Base-by-base conservation (phyloP, 805 yeast genomes). In the Metschnikowia reukaufii region DNA sequence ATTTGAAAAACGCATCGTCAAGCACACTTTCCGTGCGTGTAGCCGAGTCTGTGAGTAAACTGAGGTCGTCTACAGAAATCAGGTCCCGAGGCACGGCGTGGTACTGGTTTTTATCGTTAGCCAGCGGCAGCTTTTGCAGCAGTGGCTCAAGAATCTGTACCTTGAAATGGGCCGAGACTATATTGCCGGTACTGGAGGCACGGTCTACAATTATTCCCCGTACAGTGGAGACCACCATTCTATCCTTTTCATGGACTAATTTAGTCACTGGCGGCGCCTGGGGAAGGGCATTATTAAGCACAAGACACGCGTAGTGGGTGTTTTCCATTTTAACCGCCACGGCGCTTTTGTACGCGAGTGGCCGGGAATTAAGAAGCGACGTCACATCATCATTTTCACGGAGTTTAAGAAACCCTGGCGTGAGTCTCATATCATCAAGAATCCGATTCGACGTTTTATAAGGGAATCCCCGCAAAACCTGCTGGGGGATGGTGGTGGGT, bases 391-490 rank as follows among this genome's bases (percentile, higher is more conserved):
- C 17, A 9, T 32, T 29, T 7, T 23, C 30, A 35, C 38, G 49
- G 16, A 21, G 15, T 18, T 37, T 38, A 7, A 41, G 32, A 21
- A 49, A 51, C 21, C 59, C 58, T 9, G 61, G 54, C 9, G 63
- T 51, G 44, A 50, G 52, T 41, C 51, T 67, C 25, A 86, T 59
- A 57, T 86, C 92, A 60, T 84, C 89, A 18, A 85, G 55, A 17
- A 86, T 69, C 45, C 92, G 68, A 56, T 86, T 86, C 5, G 83
- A 64, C 0, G 92, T 84, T 56, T 86, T 86, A 65, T 80, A 79
- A 3, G 66, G 76, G 65, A 16, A 30, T 23, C 16, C 27, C 37
- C 47, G 45, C 37, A 56, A 44, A 6, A n/a, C 29, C n/a, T 44
- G 44, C 15, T 41, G 52, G 9, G 56, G 44, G 25, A 56, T 45